Base-by-base conservation (phyloP, 306 rosid species). In the Lathyrus tuberosus region DNA sequence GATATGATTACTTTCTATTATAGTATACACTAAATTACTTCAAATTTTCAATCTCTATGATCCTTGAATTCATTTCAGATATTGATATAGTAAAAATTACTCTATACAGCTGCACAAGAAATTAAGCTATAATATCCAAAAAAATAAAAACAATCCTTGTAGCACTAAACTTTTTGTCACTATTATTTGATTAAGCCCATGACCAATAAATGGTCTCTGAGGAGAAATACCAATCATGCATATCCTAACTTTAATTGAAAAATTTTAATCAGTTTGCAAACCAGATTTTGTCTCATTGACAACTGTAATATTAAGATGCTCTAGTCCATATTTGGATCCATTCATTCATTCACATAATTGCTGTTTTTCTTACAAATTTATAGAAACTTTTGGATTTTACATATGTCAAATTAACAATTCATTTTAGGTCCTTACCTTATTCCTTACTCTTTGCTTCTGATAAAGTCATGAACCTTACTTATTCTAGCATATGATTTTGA, bases 211-310 rank as follows among this genome's bases (percentile, higher is more conserved):
- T 54, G 46, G 14, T 53, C 38, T 69, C 51, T 38, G 35, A 10
- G 46, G 18, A 53, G 46, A 38, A 35, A 72, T 54, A 52, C 63
- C 82, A 67, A 72, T 44, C 61, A 58, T 76, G 78, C 60, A 77
- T 51, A 18, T 35, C 59, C 65, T 17, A 28, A 67, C 35, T 62
- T 65, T 49, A 24, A 30, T 54, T 37, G 18, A 58, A 11, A 3
- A 58, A 62, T 58, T 65, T 65, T 61, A 72, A 61, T 60, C 73
- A 38, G 60, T 75, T 52, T 31, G 65, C 67, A 56, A 67, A 62
- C 56, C 79, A 15, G 61, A 72, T 67, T 81, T 72, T 57, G 76
- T 70, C 59, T 72, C 61, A 5, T 43, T 68, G 85, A 68, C 79
- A 73, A 73, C 79, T 73, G 79, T 77, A 56, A 40, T 63, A 5